These are phyloP conservation scores for Lasiosphaeris hirsuta DNA, from an alignment of 495 filamentous ascomycete species.

Conservation along the genomic window DNA sequence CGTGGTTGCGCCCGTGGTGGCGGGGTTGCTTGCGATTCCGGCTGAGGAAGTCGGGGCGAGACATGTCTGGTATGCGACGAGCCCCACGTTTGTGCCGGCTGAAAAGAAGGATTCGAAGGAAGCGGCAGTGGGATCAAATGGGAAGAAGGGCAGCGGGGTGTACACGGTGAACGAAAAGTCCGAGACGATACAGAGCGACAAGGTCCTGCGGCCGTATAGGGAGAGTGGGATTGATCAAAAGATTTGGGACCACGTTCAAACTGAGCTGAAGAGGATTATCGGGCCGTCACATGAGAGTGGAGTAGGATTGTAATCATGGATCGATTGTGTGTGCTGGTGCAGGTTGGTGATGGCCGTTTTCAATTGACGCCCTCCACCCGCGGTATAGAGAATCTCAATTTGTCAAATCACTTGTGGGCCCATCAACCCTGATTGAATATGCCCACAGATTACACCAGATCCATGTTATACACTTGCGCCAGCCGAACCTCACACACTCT, in stretches of 20 bases:
- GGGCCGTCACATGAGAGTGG: too few relatives aligned
- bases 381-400: too few relatives aligned
- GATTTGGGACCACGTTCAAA: too few relatives aligned
- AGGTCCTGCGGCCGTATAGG: background rate
- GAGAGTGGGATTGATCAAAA: too few relatives aligned
- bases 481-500: background rate
- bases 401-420: too few relatives aligned
- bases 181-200: slow-evolving; percentile 1
- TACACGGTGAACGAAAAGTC: slow-evolving; percentile 9
- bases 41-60: slow-evolving; percentile 6
- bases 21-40: background rate
- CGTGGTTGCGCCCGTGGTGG: background rate
- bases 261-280: too few relatives aligned
- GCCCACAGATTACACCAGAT: background rate
- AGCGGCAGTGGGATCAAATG: slow-evolving; percentile 9
- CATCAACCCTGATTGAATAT: background rate
- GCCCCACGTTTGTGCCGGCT: background rate
- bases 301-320: too few relatives aligned
- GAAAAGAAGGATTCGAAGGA: background rate
- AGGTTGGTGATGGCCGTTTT: too few relatives aligned
- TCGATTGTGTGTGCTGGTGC: too few relatives aligned
- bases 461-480: background rate
- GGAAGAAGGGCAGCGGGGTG: slow-evolving; percentile 4
- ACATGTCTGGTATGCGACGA: slow-evolving; percentile 4
- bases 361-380: too few relatives aligned